These are phyloP conservation scores for Leishmania mexicana DNA, from an alignment of 208 protist genomes.

Conservation along the genomic window DNA sequence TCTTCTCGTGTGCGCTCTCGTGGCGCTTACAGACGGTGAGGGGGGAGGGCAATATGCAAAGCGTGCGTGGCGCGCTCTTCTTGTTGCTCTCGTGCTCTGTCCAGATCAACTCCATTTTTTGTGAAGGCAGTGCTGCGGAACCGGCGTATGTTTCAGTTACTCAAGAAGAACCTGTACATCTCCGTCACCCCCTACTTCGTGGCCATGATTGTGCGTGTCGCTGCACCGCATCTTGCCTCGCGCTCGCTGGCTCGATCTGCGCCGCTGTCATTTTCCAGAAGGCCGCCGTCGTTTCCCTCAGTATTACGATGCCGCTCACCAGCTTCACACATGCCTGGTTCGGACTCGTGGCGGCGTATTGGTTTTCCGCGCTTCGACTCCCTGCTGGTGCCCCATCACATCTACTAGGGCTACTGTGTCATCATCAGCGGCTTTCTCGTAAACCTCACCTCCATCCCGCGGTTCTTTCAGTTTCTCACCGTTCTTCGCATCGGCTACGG, in stretches of 20 bases:
- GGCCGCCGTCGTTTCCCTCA: slow-evolving; percentile 24
- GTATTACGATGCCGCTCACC: slow-evolving; percentile 35
- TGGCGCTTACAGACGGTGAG: slow-evolving; percentile 4
- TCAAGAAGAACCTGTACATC: slow-evolving; percentile 48
- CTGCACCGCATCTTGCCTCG: slow-evolving; percentile 38
- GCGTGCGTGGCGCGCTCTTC: slow-evolving; percentile 57
- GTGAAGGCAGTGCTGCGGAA: slow-evolving; percentile 53
- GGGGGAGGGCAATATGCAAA: slow-evolving; percentile 30
- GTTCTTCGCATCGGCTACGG: slow-evolving; percentile 54
- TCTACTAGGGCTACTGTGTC: slow-evolving; percentile 58
- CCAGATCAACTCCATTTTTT: slow-evolving; percentile 47
- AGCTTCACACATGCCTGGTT: slow-evolving; percentile 48
- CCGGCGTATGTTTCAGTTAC: slow-evolving; percentile 34
- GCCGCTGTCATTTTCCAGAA: slow-evolving; percentile 36
- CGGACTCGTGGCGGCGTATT: slow-evolving; percentile 39
- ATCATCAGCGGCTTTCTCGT: slow-evolving; percentile 55
- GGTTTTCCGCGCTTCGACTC: slow-evolving; percentile 31
- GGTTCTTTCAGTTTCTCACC: slow-evolving; percentile 38
- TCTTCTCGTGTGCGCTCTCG: slow-evolving; percentile 32
- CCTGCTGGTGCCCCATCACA: slow-evolving; percentile 29
- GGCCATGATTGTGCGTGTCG: slow-evolving; percentile 39
- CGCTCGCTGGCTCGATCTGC: slow-evolving; percentile 22
- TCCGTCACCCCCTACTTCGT: slow-evolving; percentile 42
- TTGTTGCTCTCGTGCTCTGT: slow-evolving; percentile 51
- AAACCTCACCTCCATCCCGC: slow-evolving; percentile 37